These are phyloP conservation scores for Cucurbita ficifolia DNA, from an alignment of 306 rosid genomes.

Conservation along the genomic window DNA sequence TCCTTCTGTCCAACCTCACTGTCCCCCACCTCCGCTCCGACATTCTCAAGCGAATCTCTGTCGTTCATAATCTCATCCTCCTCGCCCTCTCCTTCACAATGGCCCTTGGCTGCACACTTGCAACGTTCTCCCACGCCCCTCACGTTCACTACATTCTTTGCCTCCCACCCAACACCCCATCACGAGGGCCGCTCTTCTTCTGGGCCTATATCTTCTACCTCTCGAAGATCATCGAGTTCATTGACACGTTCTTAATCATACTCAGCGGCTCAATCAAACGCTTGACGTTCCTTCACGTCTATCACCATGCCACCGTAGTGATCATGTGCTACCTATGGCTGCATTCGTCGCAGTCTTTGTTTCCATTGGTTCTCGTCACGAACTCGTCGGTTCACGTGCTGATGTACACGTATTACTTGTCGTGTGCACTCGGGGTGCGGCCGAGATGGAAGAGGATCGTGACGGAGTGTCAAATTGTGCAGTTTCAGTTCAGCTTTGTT, in stretches of 20 bases:
- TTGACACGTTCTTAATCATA: conserved; percentile 63
- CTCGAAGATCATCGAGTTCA: conserved; percentile 59
- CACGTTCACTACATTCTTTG: conserved; percentile 33
- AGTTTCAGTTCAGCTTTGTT: conserved; percentile 58
- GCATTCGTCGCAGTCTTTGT: conserved; percentile 47
- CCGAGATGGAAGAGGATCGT: conserved; percentile 76
- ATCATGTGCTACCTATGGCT: conserved; percentile 76
- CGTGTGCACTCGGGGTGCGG: conserved; percentile 30
- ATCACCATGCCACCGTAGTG: conserved; percentile 72
- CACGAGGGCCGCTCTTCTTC: conserved; percentile 70
- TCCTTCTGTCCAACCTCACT: conserved; percentile 20
- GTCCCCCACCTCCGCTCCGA: conserved; percentile 3
- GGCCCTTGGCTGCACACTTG: conserved; percentile 37
- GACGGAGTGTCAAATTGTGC: conserved; percentile 65
- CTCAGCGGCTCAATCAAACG: conserved; percentile 38
- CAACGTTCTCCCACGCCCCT: conserved; percentile 27
- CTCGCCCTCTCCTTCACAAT: conserved; percentile 46
- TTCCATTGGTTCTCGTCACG: conserved; percentile 60
- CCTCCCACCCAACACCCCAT: conserved; percentile 34
- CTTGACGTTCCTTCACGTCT: conserved; percentile 78
- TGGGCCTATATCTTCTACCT: conserved; percentile 93
- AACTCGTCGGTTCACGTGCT: conserved; percentile 64
- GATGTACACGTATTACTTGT: conserved; percentile 69
- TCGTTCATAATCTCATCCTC: conserved; percentile 53
- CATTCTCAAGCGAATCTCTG: conserved; percentile 34